Base-by-base conservation (phyloP, 2,329 filamentous ascomycete species). In the Verticillium isaacii region DNA sequence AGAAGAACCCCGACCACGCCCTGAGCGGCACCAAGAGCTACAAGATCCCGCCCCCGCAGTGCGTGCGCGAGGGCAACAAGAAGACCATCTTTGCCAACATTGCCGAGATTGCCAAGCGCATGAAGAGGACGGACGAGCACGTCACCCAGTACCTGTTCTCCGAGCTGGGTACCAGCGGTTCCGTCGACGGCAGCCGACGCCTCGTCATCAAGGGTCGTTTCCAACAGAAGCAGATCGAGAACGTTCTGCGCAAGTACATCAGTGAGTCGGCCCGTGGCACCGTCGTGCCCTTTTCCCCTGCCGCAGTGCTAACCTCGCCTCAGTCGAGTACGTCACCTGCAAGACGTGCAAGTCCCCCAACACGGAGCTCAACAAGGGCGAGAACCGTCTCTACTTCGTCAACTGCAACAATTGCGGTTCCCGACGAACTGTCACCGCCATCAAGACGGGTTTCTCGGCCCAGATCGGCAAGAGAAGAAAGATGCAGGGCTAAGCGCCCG, bases 51-150 rank as follows among this genome's bases (percentile, higher is more conserved):
- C 95, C 95, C 60, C 95, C 95, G 58, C 95, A 99, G 83, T 98
- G 95, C 81, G 88, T 98, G 74, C 93, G 95, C 81, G 95, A 99
- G 93, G 95, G 95, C 77, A 99, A 99, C 88, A 96, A 97, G 87
- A 96, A 96, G 89, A 99, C 95, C 66, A 97, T 99, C 73, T 99
- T 99, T 73, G 95, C 94, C 83, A 99, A 99, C 83, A 95, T 99
- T 74, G 88, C 92, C 75, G 95, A 99, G 76, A 98, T 99, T 73
- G 96, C 93, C 86, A 97, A 97, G 86, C 89, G 94, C 72, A 98
- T 99, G 93, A 99, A 99, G 89, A 88, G 95, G 77, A 93, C 91
- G 66, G 94, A 98, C 74, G 95, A 99, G 80, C 95, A 97, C 81
- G 91, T 99, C 68, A 98, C 93, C 60, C 90, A 94, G 71, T 65